Conservation (phyloP, 805 yeast genomes). For the Ogataea allantospora region DNA sequence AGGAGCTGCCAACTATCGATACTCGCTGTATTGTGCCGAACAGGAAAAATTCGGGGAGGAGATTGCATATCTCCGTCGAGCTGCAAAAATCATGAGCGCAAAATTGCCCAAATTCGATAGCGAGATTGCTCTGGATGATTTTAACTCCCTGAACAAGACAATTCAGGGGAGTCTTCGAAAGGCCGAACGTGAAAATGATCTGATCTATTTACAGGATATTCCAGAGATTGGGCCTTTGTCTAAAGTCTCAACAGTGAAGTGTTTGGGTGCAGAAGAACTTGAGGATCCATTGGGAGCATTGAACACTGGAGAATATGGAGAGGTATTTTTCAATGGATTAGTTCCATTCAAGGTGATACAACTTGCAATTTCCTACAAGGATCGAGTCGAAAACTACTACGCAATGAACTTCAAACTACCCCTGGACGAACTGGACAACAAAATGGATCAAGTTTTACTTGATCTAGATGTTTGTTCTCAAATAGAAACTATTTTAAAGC, state of each 20-base stretch:
- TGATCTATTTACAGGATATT: constrained; percentile 67
- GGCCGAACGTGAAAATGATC: constrained; percentile 77
- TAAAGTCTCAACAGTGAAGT: constrained; percentile 56
- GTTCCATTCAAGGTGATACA: constrained; percentile 68
- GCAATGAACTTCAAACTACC: constrained; percentile 45
- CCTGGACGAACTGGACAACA: constrained; percentile 43
- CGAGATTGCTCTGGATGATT: constrained; percentile 48
- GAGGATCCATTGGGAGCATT: constrained; percentile 36
- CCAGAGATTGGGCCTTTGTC: constrained; percentile 44
- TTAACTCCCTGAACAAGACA: constrained; percentile 46
- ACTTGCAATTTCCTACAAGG: constrained; percentile 64
- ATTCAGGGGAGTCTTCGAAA: constrained; percentile 45
- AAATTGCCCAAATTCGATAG: constrained; percentile 42
- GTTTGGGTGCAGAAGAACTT: constrained; percentile 35
- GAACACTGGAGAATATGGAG: constrained; percentile 22
- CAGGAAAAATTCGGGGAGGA: constrained; percentile 66
- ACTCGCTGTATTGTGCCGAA: constrained; percentile 48
- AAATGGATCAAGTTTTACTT: constrained; percentile 43
- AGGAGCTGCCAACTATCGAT: constrained; percentile 69
- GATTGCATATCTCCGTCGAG: constrained; percentile 53
- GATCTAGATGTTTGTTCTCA: constrained; percentile 58
- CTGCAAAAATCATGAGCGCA: constrained; percentile 40
- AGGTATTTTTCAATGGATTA: constrained; percentile 52
- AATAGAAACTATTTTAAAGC: constrained; percentile 57
- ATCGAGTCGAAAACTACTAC: constrained; percentile 57